Percentiles rank a stretch among this genome's conserved stretches.
Evolutionary conservation across 148 eudicot species (phyloP).

Genomic region (Arbutus unedo): DNA sequence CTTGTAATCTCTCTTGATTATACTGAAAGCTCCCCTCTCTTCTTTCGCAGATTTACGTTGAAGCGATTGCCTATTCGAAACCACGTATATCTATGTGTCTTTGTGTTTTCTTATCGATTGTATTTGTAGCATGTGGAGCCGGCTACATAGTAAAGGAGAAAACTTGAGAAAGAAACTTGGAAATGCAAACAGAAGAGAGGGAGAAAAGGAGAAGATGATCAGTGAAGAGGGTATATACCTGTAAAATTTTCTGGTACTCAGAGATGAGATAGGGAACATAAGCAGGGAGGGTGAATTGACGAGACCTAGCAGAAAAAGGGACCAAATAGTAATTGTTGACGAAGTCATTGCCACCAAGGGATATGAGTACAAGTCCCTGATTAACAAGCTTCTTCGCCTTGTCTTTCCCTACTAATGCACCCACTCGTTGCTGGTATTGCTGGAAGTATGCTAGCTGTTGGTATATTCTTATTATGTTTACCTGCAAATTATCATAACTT

Average conservation of each 20-base stretch:
- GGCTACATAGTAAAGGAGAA: too few species aligned
- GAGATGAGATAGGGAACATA: constrained; percentile 16
- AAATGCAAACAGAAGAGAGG: neutral
- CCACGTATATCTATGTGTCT: too few species aligned
- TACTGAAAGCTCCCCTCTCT: too few species aligned
- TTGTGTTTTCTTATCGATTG: too few species aligned
- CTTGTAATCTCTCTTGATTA: too few species aligned
- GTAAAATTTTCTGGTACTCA: constrained; percentile 20
- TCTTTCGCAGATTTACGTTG: too few species aligned
- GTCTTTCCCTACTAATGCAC: constrained; percentile 6
- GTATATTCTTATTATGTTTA: constrained; percentile 17
- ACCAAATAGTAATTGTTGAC: constrained; percentile 29
- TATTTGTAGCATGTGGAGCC: too few species aligned
- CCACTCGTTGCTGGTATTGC: constrained; percentile 23
- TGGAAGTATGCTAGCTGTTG: constrained; percentile 23
- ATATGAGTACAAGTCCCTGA: constrained; percentile 23
- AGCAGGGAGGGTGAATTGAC: constrained; percentile 20
- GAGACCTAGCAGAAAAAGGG: constrained; percentile 24
- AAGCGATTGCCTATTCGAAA: too few species aligned
- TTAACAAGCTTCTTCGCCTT: constrained; percentile 13
- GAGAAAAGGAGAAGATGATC: too few species aligned
- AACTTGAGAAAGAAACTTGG: too few species aligned
- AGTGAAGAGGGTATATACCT: constrained; percentile 6
- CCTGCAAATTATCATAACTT: neutral
- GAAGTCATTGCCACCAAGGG: constrained; percentile 26